These are phyloP conservation scores for Aristolochia fimbriata DNA, from an alignment of 164 flowering plant genomes.

Conservation along the genomic window DNA sequence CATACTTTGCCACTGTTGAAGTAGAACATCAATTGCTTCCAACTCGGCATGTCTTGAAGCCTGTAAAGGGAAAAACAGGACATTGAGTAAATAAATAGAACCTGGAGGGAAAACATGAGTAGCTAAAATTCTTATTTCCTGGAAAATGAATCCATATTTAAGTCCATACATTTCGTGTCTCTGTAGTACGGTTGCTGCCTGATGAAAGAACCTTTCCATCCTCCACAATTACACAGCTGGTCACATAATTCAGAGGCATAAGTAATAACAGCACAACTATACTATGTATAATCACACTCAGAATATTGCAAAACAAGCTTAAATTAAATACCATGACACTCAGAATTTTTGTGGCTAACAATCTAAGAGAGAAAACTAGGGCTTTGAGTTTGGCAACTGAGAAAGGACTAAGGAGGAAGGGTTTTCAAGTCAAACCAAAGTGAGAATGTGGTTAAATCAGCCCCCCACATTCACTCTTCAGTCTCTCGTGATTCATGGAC, in stretches of 20 bases:
- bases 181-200: conserved; percentile 80
- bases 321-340: too few relatives aligned
- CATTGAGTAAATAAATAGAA: background rate
- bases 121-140: background rate
- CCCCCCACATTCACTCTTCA: too few relatives aligned
- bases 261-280: too few relatives aligned
- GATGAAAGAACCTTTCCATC: conserved; percentile 63
- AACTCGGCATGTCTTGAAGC: conserved; percentile 97
- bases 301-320: too few relatives aligned
- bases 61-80: conserved; percentile 17
- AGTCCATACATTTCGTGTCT: conserved; percentile 66
- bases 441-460: too few relatives aligned
- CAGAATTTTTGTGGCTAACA: too few relatives aligned
- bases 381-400: too few relatives aligned
- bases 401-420: too few relatives aligned
- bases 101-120: background rate
- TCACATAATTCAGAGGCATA: background rate
- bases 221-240: conserved; percentile 71
- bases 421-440: too few relatives aligned
- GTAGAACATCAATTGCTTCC: conserved; percentile 81
- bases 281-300: too few relatives aligned
- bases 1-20: conserved; percentile 52
- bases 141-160: background rate
- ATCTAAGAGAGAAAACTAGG: too few relatives aligned
- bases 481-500: too few relatives aligned